Conservation (phyloP, 345 rosid genomes). For the Tarenaya hassleriana region DNA sequence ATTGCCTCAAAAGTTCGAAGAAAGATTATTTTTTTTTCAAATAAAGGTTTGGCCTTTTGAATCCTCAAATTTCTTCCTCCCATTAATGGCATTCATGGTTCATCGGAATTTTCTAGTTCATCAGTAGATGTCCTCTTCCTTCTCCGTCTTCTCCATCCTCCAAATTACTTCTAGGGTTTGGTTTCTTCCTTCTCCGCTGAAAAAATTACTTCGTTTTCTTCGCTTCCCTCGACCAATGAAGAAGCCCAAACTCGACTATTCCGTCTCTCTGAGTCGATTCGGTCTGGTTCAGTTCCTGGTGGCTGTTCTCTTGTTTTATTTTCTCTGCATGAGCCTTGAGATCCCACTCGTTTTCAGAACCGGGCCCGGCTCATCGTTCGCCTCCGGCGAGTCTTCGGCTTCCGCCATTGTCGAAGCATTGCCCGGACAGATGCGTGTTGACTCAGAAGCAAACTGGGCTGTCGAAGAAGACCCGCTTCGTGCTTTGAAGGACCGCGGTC, state of each 20-base stretch:
- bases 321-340: slow-evolving; percentile 55
- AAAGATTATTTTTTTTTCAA: no score
- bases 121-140: no score
- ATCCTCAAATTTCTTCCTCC: no score
- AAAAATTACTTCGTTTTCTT: no score
- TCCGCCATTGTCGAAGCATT: slow-evolving; percentile 34
- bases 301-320: slow-evolving; percentile 44
- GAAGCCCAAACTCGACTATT: slow-evolving; percentile 29
- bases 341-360: slow-evolving; percentile 56
- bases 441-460: slow-evolving; percentile 38
- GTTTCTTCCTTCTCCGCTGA: no score
- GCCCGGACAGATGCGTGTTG: slow-evolving; percentile 24
- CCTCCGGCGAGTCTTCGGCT: slow-evolving; percentile 5
- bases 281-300: slow-evolving; percentile 60
- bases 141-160: no score
- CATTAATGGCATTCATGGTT: no score
- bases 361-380: slow-evolving; percentile 33
- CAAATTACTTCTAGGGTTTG: no score
- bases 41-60: no score
- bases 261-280: slow-evolving; percentile 39
- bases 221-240: no score
- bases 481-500: slow-evolving; percentile 30
- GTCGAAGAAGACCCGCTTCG: slow-evolving; percentile 36
- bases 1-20: no score
- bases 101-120: no score